A percentile compares a stretch with the other conserved stretches of the same genome.
These are phyloP conservation scores for Fabrea salina DNA, from an alignment of 169 alveolate genomes.

Conservation along the genomic window DNA sequence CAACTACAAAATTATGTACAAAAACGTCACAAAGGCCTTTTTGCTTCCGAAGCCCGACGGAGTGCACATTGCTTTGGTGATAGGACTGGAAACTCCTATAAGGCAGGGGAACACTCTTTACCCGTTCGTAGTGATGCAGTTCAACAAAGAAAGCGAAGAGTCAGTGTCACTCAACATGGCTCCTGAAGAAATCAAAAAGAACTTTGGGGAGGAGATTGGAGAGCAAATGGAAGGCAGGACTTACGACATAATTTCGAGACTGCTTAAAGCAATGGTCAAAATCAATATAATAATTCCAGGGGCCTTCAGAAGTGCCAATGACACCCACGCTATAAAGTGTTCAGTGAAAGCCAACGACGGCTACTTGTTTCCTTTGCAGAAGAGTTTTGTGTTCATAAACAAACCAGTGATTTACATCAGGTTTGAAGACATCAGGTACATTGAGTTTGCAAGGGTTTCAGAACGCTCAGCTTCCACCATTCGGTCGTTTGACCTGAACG, in stretches of 20 bases:
- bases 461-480: slow-evolving; percentile 85
- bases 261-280: slow-evolving; percentile 89
- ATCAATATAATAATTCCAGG: slow-evolving; percentile 94
- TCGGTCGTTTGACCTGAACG: slow-evolving; percentile 92
- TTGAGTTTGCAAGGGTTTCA: slow-evolving; percentile 93
- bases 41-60: slow-evolving; percentile 95
- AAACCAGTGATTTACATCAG: slow-evolving; percentile 95
- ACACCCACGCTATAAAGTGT: slow-evolving; percentile 87
- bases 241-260: slow-evolving; percentile 89
- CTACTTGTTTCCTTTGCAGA: slow-evolving; percentile 92
- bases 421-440: slow-evolving; percentile 90
- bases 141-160: slow-evolving; percentile 89
- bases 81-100: slow-evolving; percentile 90
- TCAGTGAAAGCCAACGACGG: slow-evolving; percentile 96
- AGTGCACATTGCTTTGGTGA: slow-evolving; percentile 88
- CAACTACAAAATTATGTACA: slow-evolving; percentile 91
- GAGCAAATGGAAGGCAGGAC: slow-evolving; percentile 84
- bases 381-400: slow-evolving; percentile 91
- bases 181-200: slow-evolving; percentile 80
- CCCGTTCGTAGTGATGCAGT: slow-evolving; percentile 93
- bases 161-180: slow-evolving; percentile 88
- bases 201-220: slow-evolving; percentile 74
- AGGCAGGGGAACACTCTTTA: slow-evolving; percentile 96
- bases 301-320: slow-evolving; percentile 88
- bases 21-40: slow-evolving; percentile 89